Evolutionary conservation across 2,329 filamentous ascomycete genomes (phyloP), one percentile per base, ranked within the genome.

Genomic region (Cladosporium phlei): DNA sequence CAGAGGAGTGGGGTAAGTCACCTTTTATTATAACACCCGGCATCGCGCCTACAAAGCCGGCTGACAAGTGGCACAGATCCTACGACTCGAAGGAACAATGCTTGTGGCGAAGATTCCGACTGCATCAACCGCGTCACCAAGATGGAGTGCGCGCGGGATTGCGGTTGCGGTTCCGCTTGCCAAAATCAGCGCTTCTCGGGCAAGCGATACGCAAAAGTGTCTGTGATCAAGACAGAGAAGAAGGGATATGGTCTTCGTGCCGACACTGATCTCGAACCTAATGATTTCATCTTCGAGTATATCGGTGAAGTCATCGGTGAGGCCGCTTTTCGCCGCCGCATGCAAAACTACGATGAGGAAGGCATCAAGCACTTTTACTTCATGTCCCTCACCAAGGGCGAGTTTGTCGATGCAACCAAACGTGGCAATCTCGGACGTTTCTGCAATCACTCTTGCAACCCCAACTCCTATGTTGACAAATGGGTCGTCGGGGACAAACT

Each of bases 291-390:
- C 58, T 97, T 88, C 65, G 93, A 98, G 70, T 98, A 98, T 67
- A 91, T 98, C 58, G 93, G 93, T 58, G 93, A 98, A 69, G 93
- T 97, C 58, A 96, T 98, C 65, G 91, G 94, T 59, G 91, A 98
- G 69, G 78, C 80, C 22, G 85, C 85, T 9, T 97, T 97, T 63
- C 86, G 89, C 47, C 82, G 83, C 49, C 88, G 93, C 52, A 96
- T 94, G 83, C 73, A 88, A 29, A 86, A 94, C 61, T 98, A 98
- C 68, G 89, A 96, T 63, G 79, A 93, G 38, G 88, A 97, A 66
- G 90, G 90, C 51, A 96, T 98, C 76, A 95, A 94, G 67, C 93
- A 98, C 69, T 98, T 98, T 67, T 98, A 98, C 70, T 98, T 98
- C 73, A 98, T 98, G 93, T 97, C 93, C 21, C 82, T 98, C 52